These are phyloP conservation scores for Rhodotorula sp. DNA, from an alignment of 1,284 basidiomycete genomes.

Conservation along the genomic window DNA sequence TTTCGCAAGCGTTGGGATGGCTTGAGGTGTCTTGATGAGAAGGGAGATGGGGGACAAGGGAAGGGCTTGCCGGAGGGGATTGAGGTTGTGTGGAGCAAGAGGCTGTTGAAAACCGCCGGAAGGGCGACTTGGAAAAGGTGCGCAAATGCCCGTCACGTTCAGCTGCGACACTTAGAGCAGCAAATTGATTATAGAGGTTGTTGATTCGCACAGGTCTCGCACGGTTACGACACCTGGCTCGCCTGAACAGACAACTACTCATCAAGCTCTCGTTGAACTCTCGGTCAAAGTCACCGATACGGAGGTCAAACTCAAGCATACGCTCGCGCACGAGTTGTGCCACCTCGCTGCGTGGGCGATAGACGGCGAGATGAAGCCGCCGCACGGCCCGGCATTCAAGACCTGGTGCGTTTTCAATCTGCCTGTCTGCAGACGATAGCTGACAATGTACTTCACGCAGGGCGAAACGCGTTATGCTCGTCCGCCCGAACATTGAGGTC, in stretches of 20 bases:
- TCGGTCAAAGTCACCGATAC: slow-evolving; percentile 72
- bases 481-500: slow-evolving; percentile 64
- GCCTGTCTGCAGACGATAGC: too few relatives aligned
- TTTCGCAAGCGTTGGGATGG: slow-evolving; percentile 27
- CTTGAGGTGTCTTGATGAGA: not conserved
- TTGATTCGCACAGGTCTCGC: too few relatives aligned
- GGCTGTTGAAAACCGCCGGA: slow-evolving; percentile 71
- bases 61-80: slow-evolving; percentile 59
- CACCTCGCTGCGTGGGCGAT: slow-evolving; percentile 80
- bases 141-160: slow-evolving; percentile 21
- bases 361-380: slow-evolving; percentile 61
- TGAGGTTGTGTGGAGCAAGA: slow-evolving; percentile 67
- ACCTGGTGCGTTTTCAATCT: slow-evolving; percentile 59
- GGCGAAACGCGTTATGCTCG: slow-evolving; percentile 59
- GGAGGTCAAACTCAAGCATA: slow-evolving; percentile 70
- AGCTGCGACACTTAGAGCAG: too few relatives aligned
- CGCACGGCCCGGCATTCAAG: slow-evolving; percentile 62
- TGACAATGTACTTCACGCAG: slow-evolving; percentile 48
- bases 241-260: slow-evolving; percentile 45
- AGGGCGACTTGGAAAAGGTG: slow-evolving; percentile 68
- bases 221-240: not conserved
- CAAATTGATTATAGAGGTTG: too few relatives aligned
- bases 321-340: slow-evolving; percentile 82
- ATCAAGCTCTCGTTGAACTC: slow-evolving; percentile 59
- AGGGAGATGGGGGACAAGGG: slow-evolving; percentile 47